Evolutionary conservation across 1,284 basidiomycete species (phyloP).

Genomic region (Ceratorhiza oryzae-sativae): DNA sequence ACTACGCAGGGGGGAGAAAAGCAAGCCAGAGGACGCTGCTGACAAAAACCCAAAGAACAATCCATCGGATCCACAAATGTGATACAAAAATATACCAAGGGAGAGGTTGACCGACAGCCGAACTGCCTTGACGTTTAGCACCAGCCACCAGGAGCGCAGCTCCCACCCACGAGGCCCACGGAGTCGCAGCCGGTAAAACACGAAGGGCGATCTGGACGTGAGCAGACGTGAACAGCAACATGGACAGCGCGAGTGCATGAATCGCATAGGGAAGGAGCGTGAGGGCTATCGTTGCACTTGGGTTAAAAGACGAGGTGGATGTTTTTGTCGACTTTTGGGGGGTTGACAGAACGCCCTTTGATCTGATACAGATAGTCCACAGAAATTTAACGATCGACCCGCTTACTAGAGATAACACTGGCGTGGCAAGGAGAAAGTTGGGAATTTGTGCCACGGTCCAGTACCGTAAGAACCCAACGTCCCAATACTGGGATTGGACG

Average conservation of each 20-base stretch:
- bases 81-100: conserved; percentile 5
- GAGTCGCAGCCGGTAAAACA: conserved; percentile 73
- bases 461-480: conserved; percentile 84
- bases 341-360: background rate
- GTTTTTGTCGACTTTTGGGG: background rate
- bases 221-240: conserved; percentile 76
- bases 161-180: conserved; percentile 84
- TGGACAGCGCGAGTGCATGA: conserved; percentile 66
- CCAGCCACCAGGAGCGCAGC: conserved; percentile 62
- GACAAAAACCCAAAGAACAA: conserved; percentile 73
- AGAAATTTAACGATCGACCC: conserved; percentile 22
- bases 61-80: conserved; percentile 71
- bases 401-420: conserved; percentile 63
- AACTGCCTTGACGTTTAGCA: conserved; percentile 21
- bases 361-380: no score
- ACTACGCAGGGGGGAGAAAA: conserved; percentile 89
- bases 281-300: background rate
- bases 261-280: conserved; percentile 66
- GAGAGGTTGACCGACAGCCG: conserved; percentile 36
- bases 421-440: conserved; percentile 84
- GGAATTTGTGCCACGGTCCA: conserved; percentile 86
- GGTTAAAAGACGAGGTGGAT: background rate
- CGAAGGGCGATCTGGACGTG: conserved; percentile 93
- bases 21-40: conserved; percentile 83
- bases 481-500: conserved; percentile 89